Conservation (phyloP, 257 asterid species). For the Vinca minor region DNA sequence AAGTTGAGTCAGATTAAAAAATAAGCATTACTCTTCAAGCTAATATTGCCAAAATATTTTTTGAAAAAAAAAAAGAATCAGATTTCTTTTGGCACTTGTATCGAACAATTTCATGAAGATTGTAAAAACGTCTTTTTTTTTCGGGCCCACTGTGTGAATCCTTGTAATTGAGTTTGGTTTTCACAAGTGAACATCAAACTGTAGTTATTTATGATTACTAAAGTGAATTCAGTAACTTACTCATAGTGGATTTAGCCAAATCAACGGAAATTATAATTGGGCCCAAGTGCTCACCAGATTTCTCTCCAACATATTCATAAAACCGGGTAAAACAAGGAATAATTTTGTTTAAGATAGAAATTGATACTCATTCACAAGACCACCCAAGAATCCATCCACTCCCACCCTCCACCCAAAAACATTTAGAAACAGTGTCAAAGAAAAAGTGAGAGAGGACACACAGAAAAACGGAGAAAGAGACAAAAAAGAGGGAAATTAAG, state of each 20-base stretch:
- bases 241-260: neutral
- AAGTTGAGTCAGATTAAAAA: neutral
- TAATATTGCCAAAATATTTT: neutral
- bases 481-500: neutral
- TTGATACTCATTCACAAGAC: neutral
- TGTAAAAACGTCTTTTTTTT: neutral
- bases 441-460: neutral
- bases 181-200: neutral
- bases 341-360: neutral
- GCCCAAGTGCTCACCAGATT: neutral
- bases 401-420: neutral
- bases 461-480: neutral
- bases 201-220: neutral
- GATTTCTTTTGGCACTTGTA: neutral
- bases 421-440: neutral
- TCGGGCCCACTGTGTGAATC: neutral
- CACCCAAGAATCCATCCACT: neutral
- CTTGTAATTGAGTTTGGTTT: neutral
- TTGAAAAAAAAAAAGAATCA: no score
- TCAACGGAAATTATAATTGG: neutral
- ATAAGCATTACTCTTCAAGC: neutral
- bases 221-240: neutral
- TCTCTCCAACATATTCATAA: neutral
- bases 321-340: neutral
- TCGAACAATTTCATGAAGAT: neutral